Percentiles rank a stretch among this genome's conserved stretches.
These are phyloP conservation scores for Aspergillus avenaceus DNA, from an alignment of 495 filamentous ascomycete genomes.

Conservation along the genomic window DNA sequence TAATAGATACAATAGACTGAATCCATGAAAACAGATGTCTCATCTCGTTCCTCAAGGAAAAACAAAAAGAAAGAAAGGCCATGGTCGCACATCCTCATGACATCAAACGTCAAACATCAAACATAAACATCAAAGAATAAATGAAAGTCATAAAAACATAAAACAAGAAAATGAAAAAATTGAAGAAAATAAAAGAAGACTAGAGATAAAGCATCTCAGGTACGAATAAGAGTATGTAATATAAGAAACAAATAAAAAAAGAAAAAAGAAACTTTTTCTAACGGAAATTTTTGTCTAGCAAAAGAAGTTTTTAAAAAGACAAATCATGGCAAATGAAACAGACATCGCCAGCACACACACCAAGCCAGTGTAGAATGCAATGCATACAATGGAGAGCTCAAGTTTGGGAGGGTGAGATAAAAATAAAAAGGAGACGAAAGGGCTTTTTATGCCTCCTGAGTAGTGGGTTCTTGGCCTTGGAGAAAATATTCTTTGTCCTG, in stretches of 20 bases:
- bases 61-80: too few relatives aligned
- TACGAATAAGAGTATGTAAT: conserved; percentile 2
- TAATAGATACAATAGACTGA: too few relatives aligned
- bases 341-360: conserved; percentile 20
- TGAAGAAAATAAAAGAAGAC: conserved; percentile 4
- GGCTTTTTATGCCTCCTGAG: too few relatives aligned
- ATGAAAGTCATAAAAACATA: background rate
- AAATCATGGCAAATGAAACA: background rate
- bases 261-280: conserved; percentile 23
- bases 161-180: conserved; percentile 1
- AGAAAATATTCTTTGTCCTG: conserved; percentile 1
- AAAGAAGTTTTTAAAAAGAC: conserved; percentile 3
- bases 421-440: background rate
- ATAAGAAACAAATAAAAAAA: conserved; percentile 7
- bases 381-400: conserved; percentile 8
- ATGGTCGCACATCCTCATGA: too few relatives aligned
- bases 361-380: conserved; percentile 19
- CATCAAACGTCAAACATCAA: too few relatives aligned
- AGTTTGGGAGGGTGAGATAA: conserved; percentile 9
- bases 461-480: too few relatives aligned
- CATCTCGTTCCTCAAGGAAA: too few relatives aligned
- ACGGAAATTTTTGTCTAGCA: conserved; percentile 22
- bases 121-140: too few relatives aligned
- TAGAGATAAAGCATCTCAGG: background rate
- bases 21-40: too few relatives aligned